A percentile compares a stretch with the other conserved stretches of the same genome.
Evolutionary conservation across 345 rosid genomes (phyloP).

Genomic region (Adansonia digitata): DNA sequence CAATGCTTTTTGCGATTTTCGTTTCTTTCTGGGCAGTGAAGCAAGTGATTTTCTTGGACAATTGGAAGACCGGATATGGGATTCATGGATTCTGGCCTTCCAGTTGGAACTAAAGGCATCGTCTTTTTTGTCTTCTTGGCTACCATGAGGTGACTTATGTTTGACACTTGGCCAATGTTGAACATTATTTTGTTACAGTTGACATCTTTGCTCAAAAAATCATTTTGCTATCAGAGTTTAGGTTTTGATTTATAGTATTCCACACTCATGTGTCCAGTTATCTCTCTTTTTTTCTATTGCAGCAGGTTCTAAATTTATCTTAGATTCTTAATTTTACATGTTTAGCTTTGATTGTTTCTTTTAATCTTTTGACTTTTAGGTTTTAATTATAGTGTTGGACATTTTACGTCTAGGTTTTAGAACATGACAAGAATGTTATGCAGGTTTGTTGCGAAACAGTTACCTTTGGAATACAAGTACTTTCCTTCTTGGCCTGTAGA

Average conservation of each 20-base stretch:
- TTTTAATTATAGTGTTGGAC: too few species aligned
- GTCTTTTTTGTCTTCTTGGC: neutral
- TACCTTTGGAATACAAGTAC: neutral
- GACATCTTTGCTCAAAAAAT: neutral
- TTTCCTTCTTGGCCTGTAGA: neutral
- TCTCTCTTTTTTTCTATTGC: neutral
- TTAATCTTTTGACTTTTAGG: neutral
- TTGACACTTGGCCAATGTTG: neutral
- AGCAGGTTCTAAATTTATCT: neutral
- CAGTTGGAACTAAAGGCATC: neutral
- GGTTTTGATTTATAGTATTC: neutral
- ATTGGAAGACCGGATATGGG: neutral
- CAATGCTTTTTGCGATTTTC: neutral
- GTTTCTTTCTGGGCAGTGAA: neutral
- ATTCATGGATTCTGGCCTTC: constrained; percentile 2
- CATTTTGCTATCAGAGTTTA: neutral
- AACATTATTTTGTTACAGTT: neutral
- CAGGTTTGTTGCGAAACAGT: neutral
- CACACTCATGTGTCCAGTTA: neutral
- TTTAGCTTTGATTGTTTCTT: neutral
- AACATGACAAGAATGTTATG: neutral
- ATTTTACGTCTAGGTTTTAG: too few species aligned
- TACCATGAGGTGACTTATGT: neutral
- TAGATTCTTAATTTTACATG: neutral
- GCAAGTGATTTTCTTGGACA: neutral